Percentiles rank a stretch among this genome's conserved stretches.
Conservation (phyloP, 1,284 basidiomycete genomes). For the Chiua sp. region DNA sequence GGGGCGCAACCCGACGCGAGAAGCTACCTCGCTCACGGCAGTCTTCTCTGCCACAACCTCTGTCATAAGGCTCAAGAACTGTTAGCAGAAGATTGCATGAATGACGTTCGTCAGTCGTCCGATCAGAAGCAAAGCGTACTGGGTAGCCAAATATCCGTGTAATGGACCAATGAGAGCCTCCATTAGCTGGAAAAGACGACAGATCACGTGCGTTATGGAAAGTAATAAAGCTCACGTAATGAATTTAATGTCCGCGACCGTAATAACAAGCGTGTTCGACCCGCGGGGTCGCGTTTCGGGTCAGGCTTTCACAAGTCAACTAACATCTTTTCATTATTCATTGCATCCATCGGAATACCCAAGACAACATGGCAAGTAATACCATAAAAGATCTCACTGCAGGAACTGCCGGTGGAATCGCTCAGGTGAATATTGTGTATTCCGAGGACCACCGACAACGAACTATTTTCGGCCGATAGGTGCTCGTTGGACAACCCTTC, state of each 20-base stretch:
- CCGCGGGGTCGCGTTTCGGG: constrained; percentile 1
- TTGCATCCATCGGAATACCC: constrained; percentile 7
- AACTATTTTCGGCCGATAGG: constrained; percentile 47
- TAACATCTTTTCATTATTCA: neutral
- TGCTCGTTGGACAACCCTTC: constrained; percentile 93
- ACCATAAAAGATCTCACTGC: constrained; percentile 82
- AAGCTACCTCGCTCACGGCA: constrained; percentile 5
- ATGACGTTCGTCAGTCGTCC: constrained; percentile 5
- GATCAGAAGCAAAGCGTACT: constrained; percentile 17
- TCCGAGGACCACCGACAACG: constrained; percentile 1
- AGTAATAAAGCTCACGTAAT: constrained; percentile 15
- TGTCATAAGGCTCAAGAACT: constrained; percentile 20
- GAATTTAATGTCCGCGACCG: constrained; percentile 26
- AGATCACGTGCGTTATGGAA: constrained; percentile 22
- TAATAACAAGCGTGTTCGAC: constrained; percentile 8
- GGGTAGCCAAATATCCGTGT: constrained; percentile 5
- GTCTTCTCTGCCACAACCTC: constrained; percentile 10
- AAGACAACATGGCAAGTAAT: constrained; percentile 46
- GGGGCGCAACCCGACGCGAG: neutral
- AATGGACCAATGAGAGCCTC: constrained; percentile 2
- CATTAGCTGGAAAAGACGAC: constrained; percentile 12
- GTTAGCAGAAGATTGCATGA: constrained; percentile 15
- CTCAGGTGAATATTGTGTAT: constrained; percentile 63
- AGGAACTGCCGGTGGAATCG: constrained; percentile 87
- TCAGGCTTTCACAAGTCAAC: neutral